Evolutionary conservation across 805 yeast genomes (phyloP), one percentile per base, ranked within the genome.

Genomic region (Wickerhamiella brachini): DNA sequence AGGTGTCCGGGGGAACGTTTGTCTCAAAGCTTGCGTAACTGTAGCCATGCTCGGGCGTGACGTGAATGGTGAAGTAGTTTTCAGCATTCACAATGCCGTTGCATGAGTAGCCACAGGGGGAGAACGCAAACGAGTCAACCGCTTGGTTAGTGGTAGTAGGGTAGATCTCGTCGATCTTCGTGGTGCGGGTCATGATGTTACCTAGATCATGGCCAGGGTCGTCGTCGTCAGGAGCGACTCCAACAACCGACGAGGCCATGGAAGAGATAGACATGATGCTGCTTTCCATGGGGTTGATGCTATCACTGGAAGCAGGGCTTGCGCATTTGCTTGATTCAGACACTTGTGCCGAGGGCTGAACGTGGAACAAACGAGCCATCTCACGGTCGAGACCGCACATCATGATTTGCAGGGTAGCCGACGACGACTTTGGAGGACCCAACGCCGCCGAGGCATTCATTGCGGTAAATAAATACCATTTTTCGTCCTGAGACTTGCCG

Each of bases 1-100:
- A 70, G 52, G 67, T 55, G 47, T 56, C 58, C 10, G 77, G 69
- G 7, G 83, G 81, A 42, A 80, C 85, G 65, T 86, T 90, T 20
- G 96, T 80, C 65, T 93, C 97, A 66, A 93, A 93, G 9, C 95
- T 85, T 4, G 97, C 97, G 67, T 90, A 90, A 5, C 96, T 86
- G 87, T 94, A 90, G 38, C 90, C 95, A 21, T 72, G 65, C 64
- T 93, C 97, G 0, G 97, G 97, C 0, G 98, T 93, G 43, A 93
- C 85, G 64, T 93, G 97, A 53, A 89, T 72, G 8, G 97, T 90
- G 63, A 83, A 84, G 65, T 81, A 83, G 58, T 73, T 67, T 62
- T 78, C 79, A 43, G 73, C 76, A 45, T 78, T 71, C 45, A 83
- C 65, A 39, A 89, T 71, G 18, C 94, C 81, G 66, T 90, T 90